Percentiles rank a stretch among this genome's conserved stretches.
Conservation (phyloP, 2,329 filamentous ascomycete species). For the Thielaviopsis populi region DNA sequence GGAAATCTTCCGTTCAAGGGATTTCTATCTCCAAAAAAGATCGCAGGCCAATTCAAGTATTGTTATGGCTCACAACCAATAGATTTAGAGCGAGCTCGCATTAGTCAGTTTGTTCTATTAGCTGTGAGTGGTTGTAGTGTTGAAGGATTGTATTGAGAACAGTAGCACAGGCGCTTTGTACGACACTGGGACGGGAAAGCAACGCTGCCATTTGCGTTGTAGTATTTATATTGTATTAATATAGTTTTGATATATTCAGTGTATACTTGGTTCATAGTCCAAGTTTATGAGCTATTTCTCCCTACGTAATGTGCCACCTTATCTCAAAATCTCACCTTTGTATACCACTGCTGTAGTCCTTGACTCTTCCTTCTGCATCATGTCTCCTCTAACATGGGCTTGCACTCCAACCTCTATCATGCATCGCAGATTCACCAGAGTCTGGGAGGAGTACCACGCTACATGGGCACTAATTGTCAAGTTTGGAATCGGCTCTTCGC, state of each 20-base stretch:
- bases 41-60: not conserved
- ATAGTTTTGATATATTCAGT: not conserved
- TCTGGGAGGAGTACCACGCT: conserved; percentile 12
- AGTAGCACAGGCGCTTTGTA: not conserved
- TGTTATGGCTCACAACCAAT: not conserved
- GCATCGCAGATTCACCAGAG: conserved; percentile 2
- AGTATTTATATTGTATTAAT: not conserved
- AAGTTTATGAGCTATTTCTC: too few species aligned
- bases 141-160: not conserved
- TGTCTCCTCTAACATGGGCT: conserved; percentile 4
- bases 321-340: conserved; percentile 4
- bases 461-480: conserved; percentile 11
- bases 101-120: not conserved
- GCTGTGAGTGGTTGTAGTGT: not conserved
- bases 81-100: not conserved
- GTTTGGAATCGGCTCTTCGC: conserved; percentile 7
- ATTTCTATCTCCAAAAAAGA: not conserved
- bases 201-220: too few species aligned
- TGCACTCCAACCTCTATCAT: conserved; percentile 8
- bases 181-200: too few species aligned
- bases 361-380: not conserved
- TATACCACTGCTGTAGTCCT: conserved; percentile 9
- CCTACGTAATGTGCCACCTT: not conserved
- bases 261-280: too few species aligned
- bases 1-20: not conserved